Conservation (phyloP, 169 alveolate species). For the Cystoisospora suis region DNA sequence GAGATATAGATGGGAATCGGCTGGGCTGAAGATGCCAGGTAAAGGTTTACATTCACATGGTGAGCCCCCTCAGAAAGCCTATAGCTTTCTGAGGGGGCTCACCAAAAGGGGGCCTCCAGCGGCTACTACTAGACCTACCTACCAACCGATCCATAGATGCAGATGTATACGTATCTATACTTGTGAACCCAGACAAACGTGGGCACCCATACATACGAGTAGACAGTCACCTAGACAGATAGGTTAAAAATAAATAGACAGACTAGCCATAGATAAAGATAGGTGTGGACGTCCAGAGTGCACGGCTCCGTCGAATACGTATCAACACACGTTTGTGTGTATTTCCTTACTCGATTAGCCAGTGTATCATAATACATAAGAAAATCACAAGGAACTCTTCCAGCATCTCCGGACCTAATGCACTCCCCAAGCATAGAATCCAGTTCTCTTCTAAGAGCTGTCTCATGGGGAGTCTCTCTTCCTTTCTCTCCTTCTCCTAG, state of each 20-base stretch:
- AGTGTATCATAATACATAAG: not conserved
- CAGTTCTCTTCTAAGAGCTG: not conserved
- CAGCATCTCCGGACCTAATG: too few species aligned
- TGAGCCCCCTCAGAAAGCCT: too few species aligned
- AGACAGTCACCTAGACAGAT: not conserved
- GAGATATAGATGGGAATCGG: too few species aligned
- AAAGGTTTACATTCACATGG: too few species aligned
- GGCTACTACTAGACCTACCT: too few species aligned
- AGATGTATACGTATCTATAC: not conserved
- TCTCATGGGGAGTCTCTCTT: too few species aligned
- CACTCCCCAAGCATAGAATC: too few species aligned
- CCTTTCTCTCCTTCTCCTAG: slow-evolving; percentile 1
- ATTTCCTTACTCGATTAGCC: slow-evolving; percentile 5
- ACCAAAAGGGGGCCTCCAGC: too few species aligned
- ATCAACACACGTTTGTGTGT: not conserved
- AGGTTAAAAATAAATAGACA: not conserved
- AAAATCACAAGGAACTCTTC: not conserved
- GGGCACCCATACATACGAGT: not conserved
- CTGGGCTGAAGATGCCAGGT: too few species aligned
- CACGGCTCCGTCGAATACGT: not conserved
- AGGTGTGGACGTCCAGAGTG: too few species aligned
- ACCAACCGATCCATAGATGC: too few species aligned
- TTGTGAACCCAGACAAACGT: not conserved
- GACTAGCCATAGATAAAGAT: not conserved
- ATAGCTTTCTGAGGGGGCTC: too few species aligned